Evolutionary conservation across 2,329 filamentous ascomycete genomes (phyloP).

Genomic region (Nemania sp.): DNA sequence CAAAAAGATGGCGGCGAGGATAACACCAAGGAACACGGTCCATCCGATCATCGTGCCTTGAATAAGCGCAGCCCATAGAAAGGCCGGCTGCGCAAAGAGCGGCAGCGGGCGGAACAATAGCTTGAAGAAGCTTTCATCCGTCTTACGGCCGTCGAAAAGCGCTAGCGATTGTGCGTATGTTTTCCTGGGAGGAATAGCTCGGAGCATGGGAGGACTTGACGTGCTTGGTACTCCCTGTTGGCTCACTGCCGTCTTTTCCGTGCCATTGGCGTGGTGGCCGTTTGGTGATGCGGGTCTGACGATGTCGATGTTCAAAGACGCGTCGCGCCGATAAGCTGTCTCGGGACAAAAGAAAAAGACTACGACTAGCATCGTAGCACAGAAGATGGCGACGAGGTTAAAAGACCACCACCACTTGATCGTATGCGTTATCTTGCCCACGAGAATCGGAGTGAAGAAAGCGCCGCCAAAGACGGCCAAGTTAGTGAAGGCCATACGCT

Average conservation of each 20-base stretch:
- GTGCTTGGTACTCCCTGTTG: background rate
- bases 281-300: conserved; percentile 33
- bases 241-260: conserved; percentile 2
- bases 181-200: conserved; percentile 50
- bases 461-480: conserved; percentile 60
- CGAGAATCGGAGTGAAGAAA: conserved; percentile 80
- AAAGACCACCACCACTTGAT: conserved; percentile 89
- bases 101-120: conserved; percentile 75
- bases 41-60: conserved; percentile 92
- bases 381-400: conserved; percentile 85
- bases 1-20: conserved; percentile 80
- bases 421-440: conserved; percentile 77
- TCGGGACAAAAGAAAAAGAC: conserved; percentile 83
- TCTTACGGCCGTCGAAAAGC: conserved; percentile 81
- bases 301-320: conserved; percentile 71
- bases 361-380: conserved; percentile 67
- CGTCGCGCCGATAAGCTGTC: conserved; percentile 73
- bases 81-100: conserved; percentile 80
- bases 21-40: conserved; percentile 89
- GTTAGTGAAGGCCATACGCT: conserved; percentile 80
- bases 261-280: background rate
- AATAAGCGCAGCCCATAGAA: conserved; percentile 77
- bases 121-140: conserved; percentile 71
- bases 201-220: background rate
- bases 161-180: conserved; percentile 64